phyloP scores from a whole-genome alignment of 2,329 filamentous ascomycete genomes.

The Cephalotrichum gorgonifer region DNA sequence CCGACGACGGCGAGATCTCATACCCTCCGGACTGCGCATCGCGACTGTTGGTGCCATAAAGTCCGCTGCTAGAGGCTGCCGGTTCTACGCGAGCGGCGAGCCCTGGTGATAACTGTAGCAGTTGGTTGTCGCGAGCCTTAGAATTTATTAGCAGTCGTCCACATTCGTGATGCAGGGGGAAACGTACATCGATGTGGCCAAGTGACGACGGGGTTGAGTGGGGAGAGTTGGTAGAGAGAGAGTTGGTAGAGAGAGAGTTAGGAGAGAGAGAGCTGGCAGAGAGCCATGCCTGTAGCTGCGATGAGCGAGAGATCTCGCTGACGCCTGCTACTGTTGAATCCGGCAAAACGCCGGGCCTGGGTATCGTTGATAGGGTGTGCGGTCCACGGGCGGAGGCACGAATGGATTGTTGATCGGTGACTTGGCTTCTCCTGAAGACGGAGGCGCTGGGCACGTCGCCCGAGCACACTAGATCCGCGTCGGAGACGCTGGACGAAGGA shows the following conservation, averaged over 20 bases:
- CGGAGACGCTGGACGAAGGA: slow-evolving; percentile 34
- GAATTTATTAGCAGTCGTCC: no score
- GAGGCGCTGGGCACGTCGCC: neutral
- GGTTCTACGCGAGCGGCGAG: no score
- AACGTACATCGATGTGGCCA: no score
- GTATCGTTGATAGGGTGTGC: neutral
- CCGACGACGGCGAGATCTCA: neutral
- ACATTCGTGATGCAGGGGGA: no score
- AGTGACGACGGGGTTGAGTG: no score
- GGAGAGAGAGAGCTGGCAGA: no score
- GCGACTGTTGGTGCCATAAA: neutral
- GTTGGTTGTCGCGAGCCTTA: no score
- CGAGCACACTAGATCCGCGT: slow-evolving; percentile 28
- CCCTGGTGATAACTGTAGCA: no score
- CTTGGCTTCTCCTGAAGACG: neutral
- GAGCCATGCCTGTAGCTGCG: no score
- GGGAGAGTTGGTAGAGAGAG: no score
- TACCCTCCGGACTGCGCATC: neutral
- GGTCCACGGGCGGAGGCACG: neutral
- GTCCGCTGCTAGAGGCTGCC: neutral
- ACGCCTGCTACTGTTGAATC: neutral
- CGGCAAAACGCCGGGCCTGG: neutral
- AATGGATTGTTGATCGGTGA: neutral
- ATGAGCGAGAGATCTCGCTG: no score
- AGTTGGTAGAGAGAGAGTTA: no score